phyloP scores from a whole-genome alignment of 1,284 basidiomycete genomes.

The Apiotrichum porosum region DNA sequence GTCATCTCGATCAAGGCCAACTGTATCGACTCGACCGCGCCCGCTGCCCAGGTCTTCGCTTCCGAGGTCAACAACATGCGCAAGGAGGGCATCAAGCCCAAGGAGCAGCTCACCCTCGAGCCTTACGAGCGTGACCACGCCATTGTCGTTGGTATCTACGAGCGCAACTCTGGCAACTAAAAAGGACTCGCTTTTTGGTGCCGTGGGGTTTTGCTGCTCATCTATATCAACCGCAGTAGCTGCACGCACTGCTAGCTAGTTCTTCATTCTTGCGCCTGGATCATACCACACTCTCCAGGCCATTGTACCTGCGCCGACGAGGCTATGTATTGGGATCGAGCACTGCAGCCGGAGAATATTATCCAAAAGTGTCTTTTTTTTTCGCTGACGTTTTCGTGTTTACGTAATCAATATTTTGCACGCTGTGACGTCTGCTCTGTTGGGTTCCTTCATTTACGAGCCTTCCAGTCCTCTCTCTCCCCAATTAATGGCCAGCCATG shows the following conservation, averaged over 20 bases:
- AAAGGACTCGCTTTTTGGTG: neutral
- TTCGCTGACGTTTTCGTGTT: too few relatives aligned
- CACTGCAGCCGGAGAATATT: neutral
- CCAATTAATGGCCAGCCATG: too few relatives aligned
- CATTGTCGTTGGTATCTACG: constrained; percentile 48
- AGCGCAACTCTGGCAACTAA: constrained; percentile 32
- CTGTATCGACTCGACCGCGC: constrained; percentile 93
- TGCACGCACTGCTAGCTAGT: neutral
- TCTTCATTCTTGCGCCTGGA: constrained; percentile 1
- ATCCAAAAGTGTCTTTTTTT: neutral
- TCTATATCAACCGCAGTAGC: neutral
- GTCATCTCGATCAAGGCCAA: constrained; percentile 99
- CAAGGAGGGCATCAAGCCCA: constrained; percentile 77
- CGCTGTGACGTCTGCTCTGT: too few relatives aligned
- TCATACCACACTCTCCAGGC: neutral
- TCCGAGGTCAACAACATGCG: constrained; percentile 82
- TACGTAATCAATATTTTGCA: too few relatives aligned
- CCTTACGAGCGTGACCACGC: constrained; percentile 52
- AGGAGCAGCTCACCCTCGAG: constrained; percentile 59
- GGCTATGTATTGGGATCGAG: constrained; percentile 10
- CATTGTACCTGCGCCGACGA: constrained; percentile 6
- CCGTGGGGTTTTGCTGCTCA: neutral
- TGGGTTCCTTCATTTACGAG: too few relatives aligned
- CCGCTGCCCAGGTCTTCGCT: constrained; percentile 86
- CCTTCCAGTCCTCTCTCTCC: too few relatives aligned